phyloP scores from a whole-genome alignment of 169 alveolate species.

The Plasmodium coatneyi region DNA sequence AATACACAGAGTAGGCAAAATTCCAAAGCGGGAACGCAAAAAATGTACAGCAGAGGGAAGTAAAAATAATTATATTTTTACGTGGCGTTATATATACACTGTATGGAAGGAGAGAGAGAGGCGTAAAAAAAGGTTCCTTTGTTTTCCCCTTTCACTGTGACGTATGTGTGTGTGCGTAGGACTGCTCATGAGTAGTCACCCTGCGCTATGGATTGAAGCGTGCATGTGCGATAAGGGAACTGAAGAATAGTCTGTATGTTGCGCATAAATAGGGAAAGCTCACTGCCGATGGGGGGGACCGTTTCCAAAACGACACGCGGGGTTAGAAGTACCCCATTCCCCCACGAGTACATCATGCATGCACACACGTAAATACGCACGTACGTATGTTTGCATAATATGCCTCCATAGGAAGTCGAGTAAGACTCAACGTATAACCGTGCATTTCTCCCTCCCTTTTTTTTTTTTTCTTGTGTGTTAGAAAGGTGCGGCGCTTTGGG shows the following conservation, averaged over 20 bases:
- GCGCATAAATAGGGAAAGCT: neutral
- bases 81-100: neutral
- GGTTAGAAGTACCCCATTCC: neutral
- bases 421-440: neutral
- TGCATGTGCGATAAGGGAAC: neutral
- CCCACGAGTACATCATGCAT: neutral
- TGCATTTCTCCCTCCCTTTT: neutral
- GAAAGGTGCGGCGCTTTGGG: neutral
- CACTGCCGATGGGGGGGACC: neutral
- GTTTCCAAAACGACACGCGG: neutral
- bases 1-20: neutral
- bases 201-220: neutral
- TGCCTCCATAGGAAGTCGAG: neutral
- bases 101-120: neutral
- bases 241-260: neutral
- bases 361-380: neutral
- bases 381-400: neutral
- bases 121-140: neutral
- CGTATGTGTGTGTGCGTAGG: neutral
- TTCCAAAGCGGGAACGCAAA: neutral
- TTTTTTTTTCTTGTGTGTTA: neutral
- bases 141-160: neutral
- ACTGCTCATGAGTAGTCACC: neutral
- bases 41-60: neutral
- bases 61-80: neutral